Conservation (phyloP, 2,329 filamentous ascomycete species). For the Aspergillus sp. region DNA sequence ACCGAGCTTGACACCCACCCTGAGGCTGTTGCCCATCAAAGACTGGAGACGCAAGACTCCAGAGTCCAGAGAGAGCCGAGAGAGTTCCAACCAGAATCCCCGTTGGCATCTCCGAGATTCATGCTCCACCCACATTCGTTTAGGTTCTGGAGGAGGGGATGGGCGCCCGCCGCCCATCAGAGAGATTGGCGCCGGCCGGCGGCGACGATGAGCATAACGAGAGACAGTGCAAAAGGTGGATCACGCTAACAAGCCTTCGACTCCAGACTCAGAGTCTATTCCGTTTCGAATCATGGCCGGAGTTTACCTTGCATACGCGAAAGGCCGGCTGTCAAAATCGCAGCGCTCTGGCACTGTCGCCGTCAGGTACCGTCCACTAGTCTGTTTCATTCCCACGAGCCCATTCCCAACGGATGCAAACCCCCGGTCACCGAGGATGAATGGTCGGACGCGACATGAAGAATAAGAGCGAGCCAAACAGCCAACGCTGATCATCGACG, state of each 20-base stretch:
- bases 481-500: conserved; percentile 5
- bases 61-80: too few relatives aligned
- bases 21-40: neutral
- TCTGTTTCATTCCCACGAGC: conserved; percentile 16
- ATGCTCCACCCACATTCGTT: neutral
- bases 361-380: conserved; percentile 18
- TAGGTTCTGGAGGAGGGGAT: neutral
- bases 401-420: neutral
- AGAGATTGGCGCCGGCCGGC: too few relatives aligned
- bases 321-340: conserved; percentile 9
- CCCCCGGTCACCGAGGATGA: conserved; percentile 1
- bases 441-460: conserved; percentile 1
- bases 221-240: neutral
- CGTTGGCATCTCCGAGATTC: neutral
- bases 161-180: too few relatives aligned
- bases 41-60: neutral
- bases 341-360: conserved; percentile 9
- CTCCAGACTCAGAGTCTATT: too few relatives aligned
- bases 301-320: conserved; percentile 11
- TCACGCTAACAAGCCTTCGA: too few relatives aligned
- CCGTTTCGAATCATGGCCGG: conserved; percentile 5
- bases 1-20: neutral
- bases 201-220: neutral
- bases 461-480: conserved; percentile 8
- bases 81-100: too few relatives aligned